These are phyloP conservation scores for Periconia macrospinosa DNA, from an alignment of 2,329 filamentous ascomycete genomes.

Conservation along the genomic window DNA sequence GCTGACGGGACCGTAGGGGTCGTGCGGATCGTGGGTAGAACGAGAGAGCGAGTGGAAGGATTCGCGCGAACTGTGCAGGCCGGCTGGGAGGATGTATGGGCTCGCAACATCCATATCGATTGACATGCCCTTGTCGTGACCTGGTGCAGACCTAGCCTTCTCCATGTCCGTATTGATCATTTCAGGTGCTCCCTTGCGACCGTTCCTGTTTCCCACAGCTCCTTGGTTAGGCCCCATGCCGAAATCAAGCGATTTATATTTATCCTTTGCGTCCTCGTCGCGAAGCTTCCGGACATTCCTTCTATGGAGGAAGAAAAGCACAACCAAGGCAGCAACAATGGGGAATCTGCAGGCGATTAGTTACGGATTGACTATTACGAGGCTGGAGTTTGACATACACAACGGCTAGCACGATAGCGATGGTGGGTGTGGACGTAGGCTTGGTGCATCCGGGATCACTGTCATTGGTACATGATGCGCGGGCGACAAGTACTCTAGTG, in stretches of 20 bases:
- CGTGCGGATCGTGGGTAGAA: slow-evolving; percentile 72
- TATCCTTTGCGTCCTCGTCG: slow-evolving; percentile 80
- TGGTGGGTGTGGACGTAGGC: slow-evolving; percentile 34
- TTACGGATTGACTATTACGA: neutral
- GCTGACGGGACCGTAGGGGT: slow-evolving; percentile 75
- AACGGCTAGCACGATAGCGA: slow-evolving; percentile 37
- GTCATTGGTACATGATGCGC: slow-evolving; percentile 35
- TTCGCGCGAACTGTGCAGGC: slow-evolving; percentile 75
- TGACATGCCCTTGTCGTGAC: slow-evolving; percentile 56
- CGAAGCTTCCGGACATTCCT: slow-evolving; percentile 72
- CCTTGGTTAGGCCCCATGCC: slow-evolving; percentile 65
- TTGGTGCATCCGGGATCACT: slow-evolving; percentile 39
- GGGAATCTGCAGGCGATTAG: slow-evolving; percentile 66
- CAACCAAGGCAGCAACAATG: slow-evolving; percentile 64
- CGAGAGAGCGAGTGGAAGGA: slow-evolving; percentile 85
- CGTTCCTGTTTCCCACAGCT: slow-evolving; percentile 45
- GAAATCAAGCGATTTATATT: slow-evolving; percentile 90
- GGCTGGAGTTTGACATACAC: slow-evolving; percentile 25
- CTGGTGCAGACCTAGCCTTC: slow-evolving; percentile 35
- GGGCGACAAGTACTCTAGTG: slow-evolving; percentile 32
- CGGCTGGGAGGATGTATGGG: slow-evolving; percentile 91
- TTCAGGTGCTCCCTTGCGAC: slow-evolving; percentile 47
- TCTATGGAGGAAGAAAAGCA: slow-evolving; percentile 77
- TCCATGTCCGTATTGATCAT: slow-evolving; percentile 61
- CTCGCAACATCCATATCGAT: slow-evolving; percentile 72